phyloP scores from a whole-genome alignment of 108 stramenopile genomes.

The Poteriospumella lacustris region DNA sequence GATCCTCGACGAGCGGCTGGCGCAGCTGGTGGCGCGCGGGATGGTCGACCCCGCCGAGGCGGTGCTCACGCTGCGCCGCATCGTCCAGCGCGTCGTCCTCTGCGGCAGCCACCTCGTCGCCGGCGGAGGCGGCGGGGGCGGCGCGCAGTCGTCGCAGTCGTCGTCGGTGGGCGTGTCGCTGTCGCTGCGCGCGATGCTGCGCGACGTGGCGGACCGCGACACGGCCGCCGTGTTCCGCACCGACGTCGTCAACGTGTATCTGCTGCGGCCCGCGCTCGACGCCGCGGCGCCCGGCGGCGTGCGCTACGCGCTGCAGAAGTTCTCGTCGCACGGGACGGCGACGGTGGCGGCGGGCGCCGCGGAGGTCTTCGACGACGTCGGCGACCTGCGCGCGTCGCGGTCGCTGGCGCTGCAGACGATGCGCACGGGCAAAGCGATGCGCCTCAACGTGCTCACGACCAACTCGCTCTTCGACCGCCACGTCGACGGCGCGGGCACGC shows the following conservation, averaged over 20 bases:
- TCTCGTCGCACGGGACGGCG: neutral
- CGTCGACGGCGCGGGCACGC: too few relatives aligned
- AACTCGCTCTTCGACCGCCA: neutral
- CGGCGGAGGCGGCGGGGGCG: too few relatives aligned
- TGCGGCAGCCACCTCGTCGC: too few relatives aligned
- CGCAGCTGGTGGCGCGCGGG: neutral
- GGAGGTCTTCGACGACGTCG: too few relatives aligned
- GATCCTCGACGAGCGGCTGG: neutral
- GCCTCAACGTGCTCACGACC: neutral
- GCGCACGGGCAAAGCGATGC: neutral
- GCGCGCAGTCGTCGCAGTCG: neutral
- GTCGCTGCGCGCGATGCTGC: neutral
- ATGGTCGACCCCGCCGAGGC: conserved; percentile 10
- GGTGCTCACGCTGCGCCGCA: neutral
- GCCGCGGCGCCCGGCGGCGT: too few relatives aligned
- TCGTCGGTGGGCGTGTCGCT: neutral
- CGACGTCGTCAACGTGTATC: neutral
- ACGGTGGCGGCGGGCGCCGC: too few relatives aligned
- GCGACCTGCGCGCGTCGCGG: neutral
- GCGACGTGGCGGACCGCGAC: neutral
- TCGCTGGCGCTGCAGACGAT: conserved; percentile 1
- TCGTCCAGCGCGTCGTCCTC: too few relatives aligned
- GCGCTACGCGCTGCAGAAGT: conserved; percentile 18
- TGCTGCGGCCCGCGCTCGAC: neutral
- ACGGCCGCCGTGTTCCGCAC: neutral